Conservation (phyloP, 2,329 filamentous ascomycete species). For the Talaromyces sp. region DNA sequence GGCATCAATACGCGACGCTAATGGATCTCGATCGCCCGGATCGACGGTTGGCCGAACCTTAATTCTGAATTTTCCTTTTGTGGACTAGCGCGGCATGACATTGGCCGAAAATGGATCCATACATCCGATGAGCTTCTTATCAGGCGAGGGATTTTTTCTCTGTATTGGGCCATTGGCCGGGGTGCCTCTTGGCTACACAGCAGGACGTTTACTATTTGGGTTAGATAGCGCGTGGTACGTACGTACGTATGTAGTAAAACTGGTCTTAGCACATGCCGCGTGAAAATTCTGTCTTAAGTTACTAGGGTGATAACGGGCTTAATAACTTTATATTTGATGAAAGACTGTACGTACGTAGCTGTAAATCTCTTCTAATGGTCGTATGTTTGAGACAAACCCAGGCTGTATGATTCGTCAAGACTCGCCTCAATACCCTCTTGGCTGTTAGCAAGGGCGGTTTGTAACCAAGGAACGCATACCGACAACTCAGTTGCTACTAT, state of each 20-base stretch:
- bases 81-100: background rate
- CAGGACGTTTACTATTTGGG: background rate
- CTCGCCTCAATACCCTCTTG: background rate
- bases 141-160: background rate
- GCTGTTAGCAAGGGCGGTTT: background rate
- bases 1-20: background rate
- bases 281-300: background rate
- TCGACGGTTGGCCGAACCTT: constrained; percentile 2
- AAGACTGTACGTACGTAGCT: background rate
- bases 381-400: background rate
- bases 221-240: background rate
- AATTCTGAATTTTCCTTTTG: background rate
- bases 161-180: background rate
- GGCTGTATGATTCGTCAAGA: background rate
- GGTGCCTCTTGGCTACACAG: background rate
- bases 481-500: background rate
- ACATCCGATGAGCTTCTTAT: background rate
- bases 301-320: background rate
- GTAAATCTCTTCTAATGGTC: background rate
- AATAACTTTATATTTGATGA: background rate
- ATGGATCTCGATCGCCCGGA: background rate
- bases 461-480: background rate
- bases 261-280: background rate
- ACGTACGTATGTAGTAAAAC: too few relatives aligned
- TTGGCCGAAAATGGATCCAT: background rate